These are phyloP conservation scores for Platanus orientalis DNA, from an alignment of 164 flowering plant genomes.

Conservation along the genomic window DNA sequence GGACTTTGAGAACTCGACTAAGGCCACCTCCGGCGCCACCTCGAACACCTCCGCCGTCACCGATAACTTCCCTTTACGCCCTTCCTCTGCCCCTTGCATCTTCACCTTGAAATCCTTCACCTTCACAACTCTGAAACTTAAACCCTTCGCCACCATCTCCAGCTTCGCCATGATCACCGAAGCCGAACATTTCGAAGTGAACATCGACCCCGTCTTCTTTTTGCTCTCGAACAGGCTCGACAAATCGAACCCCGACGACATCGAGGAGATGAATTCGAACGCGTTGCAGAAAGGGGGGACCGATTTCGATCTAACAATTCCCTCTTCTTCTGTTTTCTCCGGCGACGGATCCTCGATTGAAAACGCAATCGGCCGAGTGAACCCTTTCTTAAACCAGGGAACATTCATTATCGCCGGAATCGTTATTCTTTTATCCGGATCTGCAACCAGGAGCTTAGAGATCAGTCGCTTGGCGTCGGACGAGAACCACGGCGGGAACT, in stretches of 20 bases:
- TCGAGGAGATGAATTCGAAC: slow-evolving; percentile 71
- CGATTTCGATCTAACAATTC: neutral
- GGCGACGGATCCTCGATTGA: slow-evolving; percentile 11
- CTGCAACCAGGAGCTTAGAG: slow-evolving; percentile 48
- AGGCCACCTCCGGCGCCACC: slow-evolving; percentile 66
- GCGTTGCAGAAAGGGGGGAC: slow-evolving; percentile 67
- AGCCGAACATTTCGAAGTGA: slow-evolving; percentile 61
- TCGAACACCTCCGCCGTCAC: slow-evolving; percentile 79
- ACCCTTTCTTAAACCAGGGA: slow-evolving; percentile 56
- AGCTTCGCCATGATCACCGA: slow-evolving; percentile 47
- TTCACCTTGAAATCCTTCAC: slow-evolving; percentile 53
- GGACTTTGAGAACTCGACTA: slow-evolving; percentile 63
- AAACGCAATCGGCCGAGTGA: slow-evolving; percentile 21
- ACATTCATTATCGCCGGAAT: slow-evolving; percentile 43
- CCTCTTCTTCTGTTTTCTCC: slow-evolving; percentile 3
- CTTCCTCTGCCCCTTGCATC: slow-evolving; percentile 50
- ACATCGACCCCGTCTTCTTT: slow-evolving; percentile 42
- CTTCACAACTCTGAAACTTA: slow-evolving; percentile 37
- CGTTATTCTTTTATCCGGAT: slow-evolving; percentile 47
- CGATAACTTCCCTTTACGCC: slow-evolving; percentile 58
- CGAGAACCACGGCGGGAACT: slow-evolving; percentile 72
- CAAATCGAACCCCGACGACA: slow-evolving; percentile 82
- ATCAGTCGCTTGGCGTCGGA: slow-evolving; percentile 41
- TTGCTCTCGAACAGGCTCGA: slow-evolving; percentile 61
- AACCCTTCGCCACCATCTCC: slow-evolving; percentile 46